These are phyloP conservation scores for Eucalyptus pauciflora DNA, from an alignment of 345 rosid species.

Conservation along the genomic window DNA sequence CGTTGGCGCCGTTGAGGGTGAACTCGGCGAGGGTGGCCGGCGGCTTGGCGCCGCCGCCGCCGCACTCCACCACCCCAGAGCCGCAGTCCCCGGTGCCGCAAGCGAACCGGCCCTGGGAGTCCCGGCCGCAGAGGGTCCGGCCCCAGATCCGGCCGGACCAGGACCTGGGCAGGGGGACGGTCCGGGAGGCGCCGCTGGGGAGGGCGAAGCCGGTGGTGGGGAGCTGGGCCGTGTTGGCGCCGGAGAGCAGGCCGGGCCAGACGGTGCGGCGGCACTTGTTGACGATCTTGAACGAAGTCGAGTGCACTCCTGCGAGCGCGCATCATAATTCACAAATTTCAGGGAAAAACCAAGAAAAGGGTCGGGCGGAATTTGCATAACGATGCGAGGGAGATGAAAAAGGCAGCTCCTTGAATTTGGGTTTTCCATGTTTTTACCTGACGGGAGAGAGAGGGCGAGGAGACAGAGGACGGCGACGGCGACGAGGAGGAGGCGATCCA, in stretches of 20 bases:
- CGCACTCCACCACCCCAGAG: constrained; percentile 52
- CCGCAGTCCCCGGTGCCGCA: constrained; percentile 85
- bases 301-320: background rate
- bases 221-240: constrained; percentile 54
- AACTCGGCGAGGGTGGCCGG: constrained; percentile 92
- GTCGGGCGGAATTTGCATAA: background rate
- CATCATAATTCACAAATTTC: background rate
- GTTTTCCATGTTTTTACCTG: background rate
- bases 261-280: constrained; percentile 64
- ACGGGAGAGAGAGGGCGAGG: background rate
- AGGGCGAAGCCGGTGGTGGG: constrained; percentile 77
- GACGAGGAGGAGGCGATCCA: background rate
- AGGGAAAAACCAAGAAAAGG: background rate
- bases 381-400: background rate
- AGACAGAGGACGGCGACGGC: background rate
- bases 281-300: constrained; percentile 52
- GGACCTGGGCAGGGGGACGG: constrained; percentile 35
- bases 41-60: constrained; percentile 63
- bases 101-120: constrained; percentile 27
- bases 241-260: constrained; percentile 91
- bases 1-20: constrained; percentile 64
- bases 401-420: background rate
- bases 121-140: constrained; percentile 39
- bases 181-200: constrained; percentile 38
- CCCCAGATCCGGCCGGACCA: constrained; percentile 98